Base-by-base conservation (phyloP, 2,329 filamentous ascomycete genomes). In the Talaromyces sp. region DNA sequence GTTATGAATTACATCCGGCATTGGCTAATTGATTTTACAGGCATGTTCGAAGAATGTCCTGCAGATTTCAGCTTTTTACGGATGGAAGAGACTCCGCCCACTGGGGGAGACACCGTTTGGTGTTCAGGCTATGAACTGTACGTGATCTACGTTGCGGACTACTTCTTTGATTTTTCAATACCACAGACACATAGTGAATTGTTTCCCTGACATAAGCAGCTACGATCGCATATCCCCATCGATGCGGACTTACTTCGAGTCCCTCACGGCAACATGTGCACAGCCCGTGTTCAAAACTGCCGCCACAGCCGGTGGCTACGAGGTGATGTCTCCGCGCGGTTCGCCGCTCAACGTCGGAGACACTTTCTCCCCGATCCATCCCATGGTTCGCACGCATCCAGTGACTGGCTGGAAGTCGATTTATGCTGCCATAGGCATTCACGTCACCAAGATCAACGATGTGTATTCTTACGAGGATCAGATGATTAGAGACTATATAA, bases 351-450 rank as follows among this genome's bases (percentile, higher is more conserved):
- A 87, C 66, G 71, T 82, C 2, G 84, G 84, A 10, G 69, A 68
- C 2, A 73, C 80, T 0, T 70, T 86, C n/a, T 73, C 72, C 24
- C 79, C 83, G 0, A 71, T 78, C 0, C 84, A 87, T 65, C 84
- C 84, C 0, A 78, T 86, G 1, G 76, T 86, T 6, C 78, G 84
- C n/a, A 87, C 84, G 1, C 86, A 88, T 64, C 85, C 85, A 0
- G 84, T 87, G 1, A 87, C 84, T 0, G 84, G 84, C 0, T 87
- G 85, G 84, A 86, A 86, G 73, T 81, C 77, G 59, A 73, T 85
- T 17, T 85, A 76, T 59, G 76, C 73, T 4, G 55, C 38, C 13
- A 70, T 81, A 13, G 80, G 79, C 0, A 70, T 73, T 27, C 76
- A 76, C 55, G 70, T 75, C 0, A 68, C 70, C 55, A 54, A 65